Evolutionary conservation across 2,329 filamentous ascomycete species (phyloP), one percentile per base, ranked within the genome.

Genomic region (Neoscytalidium dimidiatum): DNA sequence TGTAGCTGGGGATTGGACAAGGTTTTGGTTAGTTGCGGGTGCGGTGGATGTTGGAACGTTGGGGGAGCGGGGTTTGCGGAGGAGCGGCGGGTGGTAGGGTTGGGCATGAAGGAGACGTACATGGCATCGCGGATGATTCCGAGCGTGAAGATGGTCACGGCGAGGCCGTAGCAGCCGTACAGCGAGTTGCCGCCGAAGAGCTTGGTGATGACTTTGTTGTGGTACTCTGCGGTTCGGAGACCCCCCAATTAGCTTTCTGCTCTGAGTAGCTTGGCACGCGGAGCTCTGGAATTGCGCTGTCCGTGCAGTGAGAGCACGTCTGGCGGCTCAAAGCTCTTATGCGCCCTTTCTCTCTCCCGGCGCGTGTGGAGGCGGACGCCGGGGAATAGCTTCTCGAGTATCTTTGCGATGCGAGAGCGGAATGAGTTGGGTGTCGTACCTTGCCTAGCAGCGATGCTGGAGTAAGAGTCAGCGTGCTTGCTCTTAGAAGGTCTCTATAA

Each of bases 91-190:
- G 29, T 13, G 48, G 23, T 26, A 23, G 13, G 26, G 19, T 23
- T 26, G 21, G 23, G 5, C 44, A 8, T 33, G 46, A 43, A 28
- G 17, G n/a, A 26, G 62, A 72, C 75, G 66, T 75, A 80, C 78
- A 85, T 74, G 69, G 75, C 73, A 71, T 99, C 95, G 74, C 95
- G 91, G 75, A 97, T 78, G 71, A 99, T 89, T 68, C 95, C 95
- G 57, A 99, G 86, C 31, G 87, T 88, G 86, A 99, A 99, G 80
- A 99, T 99, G 71, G 89, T 88, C 65, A 88, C 83, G 66, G 94
- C 95, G 66, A 99, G 90, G 69, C 85, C 89, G 78, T 99, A 99
- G 86, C 94, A 98, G 70, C 91, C 95, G 68, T 86, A 81, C 70
- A 90, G 89, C 26, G 90, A 85, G 72, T 90, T 90, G 69, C 93